Base-by-base conservation (phyloP, 2,329 filamentous ascomycete species). In the Drechslerella stenobrocha region DNA sequence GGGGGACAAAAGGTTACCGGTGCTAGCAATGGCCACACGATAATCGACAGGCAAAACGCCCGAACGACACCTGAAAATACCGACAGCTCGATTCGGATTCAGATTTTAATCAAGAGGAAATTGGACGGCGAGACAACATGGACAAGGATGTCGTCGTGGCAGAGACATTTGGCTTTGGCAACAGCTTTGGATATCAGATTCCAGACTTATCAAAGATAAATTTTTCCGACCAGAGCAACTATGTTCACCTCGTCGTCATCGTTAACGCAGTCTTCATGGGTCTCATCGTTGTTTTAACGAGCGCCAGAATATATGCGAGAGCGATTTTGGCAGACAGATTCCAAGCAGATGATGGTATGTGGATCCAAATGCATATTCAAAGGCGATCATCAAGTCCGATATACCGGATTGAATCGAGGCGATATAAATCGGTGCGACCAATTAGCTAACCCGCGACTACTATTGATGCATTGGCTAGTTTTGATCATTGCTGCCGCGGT, bases 401-500 rank as follows among this genome's bases (percentile, higher is more conserved):
- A 57, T 35, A n/a, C n/a, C n/a, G n/a, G n/a, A n/a, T n/a, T n/a
- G n/a, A n/a, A n/a, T n/a, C n/a, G n/a, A n/a, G n/a, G n/a, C n/a
- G n/a, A n/a, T n/a, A n/a, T n/a, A n/a, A n/a, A n/a, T n/a, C n/a
- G n/a, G n/a, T n/a, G n/a, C n/a, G n/a, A n/a, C n/a, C n/a, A n/a
- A n/a, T n/a, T n/a, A n/a, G n/a, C n/a, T n/a, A n/a, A n/a, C n/a
- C n/a, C n/a, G n/a, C n/a, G n/a, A n/a, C n/a, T n/a, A n/a, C 22
- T n/a, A 23, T 7, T 2, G n/a, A 11, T 26, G 26, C 44, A 4
- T 42, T 47, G 2, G n/a, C 44, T 47, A 18, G 63, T 44, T 32
- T 37, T 67, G 5, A 59, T 67, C 44, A 42, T 67, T 28, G 63
- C 50, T 47, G 63, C 63, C 13, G 60, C 63, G n/a, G 63, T 67